A percentile compares a stretch with the other conserved stretches of the same genome.
phyloP scores from a whole-genome alignment of 768 basidiomycete genomes.

The Pilatotrama ljubarskyi region DNA sequence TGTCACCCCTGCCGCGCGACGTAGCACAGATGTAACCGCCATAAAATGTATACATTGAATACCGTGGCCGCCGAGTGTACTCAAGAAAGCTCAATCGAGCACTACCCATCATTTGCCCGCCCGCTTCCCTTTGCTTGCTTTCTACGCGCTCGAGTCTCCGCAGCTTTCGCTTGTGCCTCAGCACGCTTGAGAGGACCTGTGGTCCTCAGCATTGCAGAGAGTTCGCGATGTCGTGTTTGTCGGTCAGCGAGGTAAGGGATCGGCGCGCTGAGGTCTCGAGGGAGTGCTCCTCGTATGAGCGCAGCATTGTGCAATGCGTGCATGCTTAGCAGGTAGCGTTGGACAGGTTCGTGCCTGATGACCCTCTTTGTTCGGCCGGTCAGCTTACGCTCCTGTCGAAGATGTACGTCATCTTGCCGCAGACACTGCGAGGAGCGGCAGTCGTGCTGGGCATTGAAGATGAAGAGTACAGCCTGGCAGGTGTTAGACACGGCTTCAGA shows the following conservation, averaged over 20 bases:
- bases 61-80: too few species aligned
- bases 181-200: background rate
- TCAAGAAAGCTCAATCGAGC: too few species aligned
- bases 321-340: constrained; percentile 30
- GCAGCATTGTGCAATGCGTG: constrained; percentile 36
- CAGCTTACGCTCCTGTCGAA: constrained; percentile 26
- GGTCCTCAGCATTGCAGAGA: background rate
- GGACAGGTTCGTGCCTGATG: constrained; percentile 22
- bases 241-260: constrained; percentile 19
- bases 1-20: too few species aligned
- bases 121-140: background rate
- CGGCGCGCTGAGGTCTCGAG: constrained; percentile 23
- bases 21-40: too few species aligned
- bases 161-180: background rate
- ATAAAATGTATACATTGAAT: too few species aligned
- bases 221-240: constrained; percentile 3
- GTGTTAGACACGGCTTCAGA: background rate
- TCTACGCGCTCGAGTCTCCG: background rate
- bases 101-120: too few species aligned
- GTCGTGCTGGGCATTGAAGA: constrained; percentile 31
- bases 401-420: constrained; percentile 1
- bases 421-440: constrained; percentile 20
- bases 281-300: constrained; percentile 26
- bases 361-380: constrained; percentile 15
- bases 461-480: constrained; percentile 16